Conservation (phyloP, 139 green algal species). For the Micractinium conductrix region DNA sequence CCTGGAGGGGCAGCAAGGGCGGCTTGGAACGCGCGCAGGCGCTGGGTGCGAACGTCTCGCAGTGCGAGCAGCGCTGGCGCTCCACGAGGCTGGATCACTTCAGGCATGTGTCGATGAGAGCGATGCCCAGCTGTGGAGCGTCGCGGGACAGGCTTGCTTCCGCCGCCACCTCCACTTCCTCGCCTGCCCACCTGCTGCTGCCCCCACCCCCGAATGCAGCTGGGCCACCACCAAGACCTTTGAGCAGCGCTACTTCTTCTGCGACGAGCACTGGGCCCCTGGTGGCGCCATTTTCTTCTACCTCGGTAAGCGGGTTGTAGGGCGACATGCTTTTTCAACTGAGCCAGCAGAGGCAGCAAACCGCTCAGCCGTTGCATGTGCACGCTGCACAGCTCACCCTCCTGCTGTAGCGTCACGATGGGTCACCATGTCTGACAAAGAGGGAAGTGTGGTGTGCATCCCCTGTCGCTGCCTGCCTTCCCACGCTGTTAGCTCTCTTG, state of each 20-base stretch:
- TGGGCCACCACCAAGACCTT: conserved; percentile 54
- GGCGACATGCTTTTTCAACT: no score
- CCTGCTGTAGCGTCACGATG: no score
- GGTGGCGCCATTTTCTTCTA: conserved; percentile 89
- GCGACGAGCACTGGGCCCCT: conserved; percentile 65
- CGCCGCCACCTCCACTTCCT: neutral
- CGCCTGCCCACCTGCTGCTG: no score
- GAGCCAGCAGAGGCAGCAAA: no score
- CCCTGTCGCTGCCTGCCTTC: neutral
- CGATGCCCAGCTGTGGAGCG: neutral
- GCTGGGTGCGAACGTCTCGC: no score
- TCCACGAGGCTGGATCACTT: conserved; percentile 45
- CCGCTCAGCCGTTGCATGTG: no score
- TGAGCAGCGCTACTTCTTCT: conserved; percentile 85
- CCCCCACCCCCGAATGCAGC: no score
- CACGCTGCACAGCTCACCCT: no score
- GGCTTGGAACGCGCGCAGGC: no score
- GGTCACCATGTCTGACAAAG: no score
- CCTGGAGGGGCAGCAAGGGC: neutral
- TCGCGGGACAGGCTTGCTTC: neutral
- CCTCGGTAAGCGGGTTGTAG: conserved; percentile 85
- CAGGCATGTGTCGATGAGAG: neutral
- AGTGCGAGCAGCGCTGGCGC: conserved; percentile 12
- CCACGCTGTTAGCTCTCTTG: no score
- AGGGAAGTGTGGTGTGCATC: neutral